Evolutionary conservation across 768 basidiomycete species (phyloP).

Genomic region (Phlebiopsis gigantea): DNA sequence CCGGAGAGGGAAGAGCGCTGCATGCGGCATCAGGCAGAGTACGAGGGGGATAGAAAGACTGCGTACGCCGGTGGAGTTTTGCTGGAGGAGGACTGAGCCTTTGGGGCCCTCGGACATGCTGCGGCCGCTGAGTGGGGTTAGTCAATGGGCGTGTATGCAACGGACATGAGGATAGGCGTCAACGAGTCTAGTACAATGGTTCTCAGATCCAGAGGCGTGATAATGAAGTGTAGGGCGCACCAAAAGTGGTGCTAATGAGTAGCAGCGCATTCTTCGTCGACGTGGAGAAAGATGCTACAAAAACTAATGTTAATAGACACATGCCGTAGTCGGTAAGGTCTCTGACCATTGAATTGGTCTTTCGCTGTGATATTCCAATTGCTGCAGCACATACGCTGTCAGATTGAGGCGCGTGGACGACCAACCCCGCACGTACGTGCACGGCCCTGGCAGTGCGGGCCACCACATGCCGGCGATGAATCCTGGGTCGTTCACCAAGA

Average conservation of each 20-base stretch:
- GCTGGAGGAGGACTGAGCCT: not conserved
- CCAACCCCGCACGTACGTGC: too few relatives aligned
- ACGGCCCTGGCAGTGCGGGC: not conserved
- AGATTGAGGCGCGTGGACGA: too few relatives aligned
- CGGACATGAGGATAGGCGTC: not conserved
- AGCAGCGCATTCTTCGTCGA: not conserved
- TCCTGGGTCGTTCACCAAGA: not conserved
- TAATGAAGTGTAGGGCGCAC: too few relatives aligned
- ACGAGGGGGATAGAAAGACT: not conserved
- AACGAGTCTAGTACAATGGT: not conserved
- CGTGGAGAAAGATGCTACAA: not conserved
- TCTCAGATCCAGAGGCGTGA: not conserved
- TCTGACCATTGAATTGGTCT: not conserved
- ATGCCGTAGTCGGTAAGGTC: too few relatives aligned
- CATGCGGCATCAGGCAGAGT: not conserved
- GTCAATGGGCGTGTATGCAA: not conserved
- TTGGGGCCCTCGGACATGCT: not conserved
- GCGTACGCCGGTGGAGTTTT: not conserved
- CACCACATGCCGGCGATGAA: not conserved
- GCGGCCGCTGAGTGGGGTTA: not conserved
- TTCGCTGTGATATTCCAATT: not conserved
- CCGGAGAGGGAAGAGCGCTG: constrained; percentile 6
- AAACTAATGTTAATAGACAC: too few relatives aligned
- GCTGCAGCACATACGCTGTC: too few relatives aligned
- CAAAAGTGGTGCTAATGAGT: not conserved